Evolutionary conservation across 352 stramenopile species (phyloP).

Genomic region (Globisporangium spiculum): DNA sequence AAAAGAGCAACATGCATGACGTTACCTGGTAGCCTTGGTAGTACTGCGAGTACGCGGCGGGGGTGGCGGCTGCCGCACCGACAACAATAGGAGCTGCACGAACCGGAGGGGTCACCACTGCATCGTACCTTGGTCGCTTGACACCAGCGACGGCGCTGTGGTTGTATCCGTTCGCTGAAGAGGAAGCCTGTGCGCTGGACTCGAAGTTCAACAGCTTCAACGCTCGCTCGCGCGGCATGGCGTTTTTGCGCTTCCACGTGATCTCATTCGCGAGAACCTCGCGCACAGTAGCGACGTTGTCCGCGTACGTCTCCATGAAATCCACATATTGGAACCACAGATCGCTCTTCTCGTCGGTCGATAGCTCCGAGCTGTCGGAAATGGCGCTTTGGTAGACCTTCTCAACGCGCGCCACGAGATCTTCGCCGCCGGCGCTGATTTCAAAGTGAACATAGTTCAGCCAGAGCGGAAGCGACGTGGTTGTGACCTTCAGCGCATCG

Average conservation of each 20-base stretch:
- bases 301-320: conserved; percentile 61
- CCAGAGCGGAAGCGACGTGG: conserved; percentile 54
- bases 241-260: conserved; percentile 69
- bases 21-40: conserved; percentile 83
- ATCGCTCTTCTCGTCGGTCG: conserved; percentile 75
- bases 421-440: conserved; percentile 26
- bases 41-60: conserved; percentile 47
- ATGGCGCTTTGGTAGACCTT: conserved; percentile 49
- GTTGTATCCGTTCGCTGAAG: conserved; percentile 17
- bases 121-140: conserved; percentile 58
- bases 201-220: conserved; percentile 61
- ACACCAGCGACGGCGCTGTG: conserved; percentile 38
- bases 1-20: conserved; percentile 20
- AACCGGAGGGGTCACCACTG: conserved; percentile 19
- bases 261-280: conserved; percentile 48
- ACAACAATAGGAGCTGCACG: conserved; percentile 15
- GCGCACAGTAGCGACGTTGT: conserved; percentile 43
- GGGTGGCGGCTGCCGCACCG: conserved; percentile 24
- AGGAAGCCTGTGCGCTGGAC: conserved; percentile 12
- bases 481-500: conserved; percentile 38
- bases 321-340: conserved; percentile 79
- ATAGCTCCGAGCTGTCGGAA: conserved; percentile 45
- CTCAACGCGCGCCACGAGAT: conserved; percentile 39
- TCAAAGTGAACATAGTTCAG: conserved; percentile 74
- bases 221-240: conserved; percentile 43